Base-by-base conservation (phyloP, 1,139 yeast species). In the Insectozyma bohioensis region DNA sequence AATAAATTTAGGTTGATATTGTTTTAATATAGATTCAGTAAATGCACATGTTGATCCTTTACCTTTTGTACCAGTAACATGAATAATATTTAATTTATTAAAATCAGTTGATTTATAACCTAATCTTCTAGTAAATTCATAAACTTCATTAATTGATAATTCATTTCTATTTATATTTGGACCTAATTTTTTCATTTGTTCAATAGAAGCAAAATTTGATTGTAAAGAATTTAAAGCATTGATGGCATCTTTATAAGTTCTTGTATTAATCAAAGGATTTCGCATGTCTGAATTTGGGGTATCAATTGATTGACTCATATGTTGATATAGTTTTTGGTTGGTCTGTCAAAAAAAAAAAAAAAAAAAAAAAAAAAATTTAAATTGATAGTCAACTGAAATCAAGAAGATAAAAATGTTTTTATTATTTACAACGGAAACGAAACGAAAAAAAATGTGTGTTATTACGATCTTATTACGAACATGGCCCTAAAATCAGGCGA, bases 41-140 rank as follows among this genome's bases (percentile, higher is more conserved):
- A 94, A 94, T 0, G 98, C 97, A 62, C 97, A 92, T 0, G 97
- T 90, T 1, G 97, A 88, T 1, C 99, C 99, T 61, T 94, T 94
- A 9, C 99, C 99, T 58, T 94, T 94, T 2, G 99, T 94, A 16
- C 99, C 99, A 0, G 99, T 90, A 21, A 94, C 84, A 52, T 94
- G 98, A 30, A 94, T 74, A 4, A 88, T 73, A 47, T 90, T 88
- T 49, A 94, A 61, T 39, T 61, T 71, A 57, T 88, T 78, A 52
- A 86, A 80, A 42, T 84, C 95, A 3, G 59, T 47, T 1, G 81
- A 73, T n/a, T 63, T 54, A 58, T 90, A 88, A 0, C 97, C 98
- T 32, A 87, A 73, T 47, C 97, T 68, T 36, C 92, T 67, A n/a
- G 85, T 75, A 82, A 92, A 94, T 55, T 90, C 97, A 33, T 78